Evolutionary conservation across 345 rosid species (phyloP).

Genomic region (Noccaea caerulescens): DNA sequence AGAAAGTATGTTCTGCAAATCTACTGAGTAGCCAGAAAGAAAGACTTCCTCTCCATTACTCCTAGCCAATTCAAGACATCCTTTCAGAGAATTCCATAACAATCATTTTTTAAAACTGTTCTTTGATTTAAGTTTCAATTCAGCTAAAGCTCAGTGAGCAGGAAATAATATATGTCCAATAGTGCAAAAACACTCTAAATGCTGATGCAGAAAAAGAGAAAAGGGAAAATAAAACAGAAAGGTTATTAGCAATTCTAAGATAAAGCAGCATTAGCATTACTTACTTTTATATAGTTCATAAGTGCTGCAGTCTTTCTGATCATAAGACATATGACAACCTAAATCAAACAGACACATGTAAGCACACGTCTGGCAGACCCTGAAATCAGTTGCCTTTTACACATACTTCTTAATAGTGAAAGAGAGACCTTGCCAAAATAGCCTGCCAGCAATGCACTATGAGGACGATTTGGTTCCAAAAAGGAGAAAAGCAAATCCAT

Average conservation of each 20-base stretch:
- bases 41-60: constrained; percentile 70
- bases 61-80: constrained; percentile 23
- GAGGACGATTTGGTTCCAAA: constrained; percentile 82
- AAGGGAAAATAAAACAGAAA: neutral
- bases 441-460: constrained; percentile 89
- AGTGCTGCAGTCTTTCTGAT: constrained; percentile 84
- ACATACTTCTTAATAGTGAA: constrained; percentile 13
- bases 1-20: constrained; percentile 20
- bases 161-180: constrained; percentile 16
- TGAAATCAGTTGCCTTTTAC: constrained; percentile 1
- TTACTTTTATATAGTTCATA: constrained; percentile 88
- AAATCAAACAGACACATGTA: constrained; percentile 38
- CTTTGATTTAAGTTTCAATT: constrained; percentile 6
- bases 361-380: constrained; percentile 24
- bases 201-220: neutral
- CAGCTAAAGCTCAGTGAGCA: constrained; percentile 18
- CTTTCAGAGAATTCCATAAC: constrained; percentile 10
- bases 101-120: neutral
- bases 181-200: neutral
- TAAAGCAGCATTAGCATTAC: constrained; percentile 26
- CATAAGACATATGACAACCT: constrained; percentile 96
- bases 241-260: neutral
- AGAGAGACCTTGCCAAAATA: constrained; percentile 87
- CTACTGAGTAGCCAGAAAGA: constrained; percentile 39
- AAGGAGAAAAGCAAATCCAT: constrained; percentile 89